phyloP scores from a whole-genome alignment of 768 basidiomycete species.

The Candolleomyces efflorescens region DNA sequence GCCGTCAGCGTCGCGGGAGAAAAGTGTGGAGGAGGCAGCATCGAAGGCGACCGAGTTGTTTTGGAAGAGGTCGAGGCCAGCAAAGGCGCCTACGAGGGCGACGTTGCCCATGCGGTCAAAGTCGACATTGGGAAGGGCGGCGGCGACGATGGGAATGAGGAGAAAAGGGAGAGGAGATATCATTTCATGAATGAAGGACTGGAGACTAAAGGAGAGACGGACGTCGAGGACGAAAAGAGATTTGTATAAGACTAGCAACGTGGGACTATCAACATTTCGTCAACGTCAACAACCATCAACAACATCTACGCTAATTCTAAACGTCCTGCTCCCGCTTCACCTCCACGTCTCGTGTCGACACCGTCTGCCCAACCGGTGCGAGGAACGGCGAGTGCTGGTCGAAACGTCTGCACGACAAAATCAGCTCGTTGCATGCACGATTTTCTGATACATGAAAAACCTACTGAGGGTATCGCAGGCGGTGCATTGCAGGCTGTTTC shows the following conservation, averaged over 20 bases:
- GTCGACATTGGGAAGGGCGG: slow-evolving; percentile 37
- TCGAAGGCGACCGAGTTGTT: slow-evolving; percentile 58
- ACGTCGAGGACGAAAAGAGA: slow-evolving; percentile 2
- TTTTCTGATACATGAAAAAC: slow-evolving; percentile 22
- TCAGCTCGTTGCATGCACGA: slow-evolving; percentile 6
- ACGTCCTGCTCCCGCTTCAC: slow-evolving; percentile 27
- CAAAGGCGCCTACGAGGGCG: slow-evolving; percentile 83
- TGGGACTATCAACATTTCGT: background rate
- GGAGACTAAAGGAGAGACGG: slow-evolving; percentile 7
- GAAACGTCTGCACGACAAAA: slow-evolving; percentile 39
- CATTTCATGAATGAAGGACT: background rate
- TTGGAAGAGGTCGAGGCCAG: slow-evolving; percentile 77
- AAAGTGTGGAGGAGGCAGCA: slow-evolving; percentile 65
- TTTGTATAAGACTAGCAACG: slow-evolving; percentile 1
- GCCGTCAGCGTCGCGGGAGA: slow-evolving; percentile 63
- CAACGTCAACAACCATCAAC: background rate
- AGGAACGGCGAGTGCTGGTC: slow-evolving; percentile 59
- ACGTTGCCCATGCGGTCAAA: slow-evolving; percentile 85
- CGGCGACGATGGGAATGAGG: slow-evolving; percentile 26
- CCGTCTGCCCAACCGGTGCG: slow-evolving; percentile 49
- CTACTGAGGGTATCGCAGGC: slow-evolving; percentile 73
- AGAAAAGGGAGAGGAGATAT: slow-evolving; percentile 5
- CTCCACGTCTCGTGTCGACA: slow-evolving; percentile 28
- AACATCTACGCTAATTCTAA: background rate
- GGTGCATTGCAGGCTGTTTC: slow-evolving; percentile 43